These are phyloP conservation scores for Piloderma croceum DNA, from an alignment of 768 basidiomycete genomes.

Conservation along the genomic window DNA sequence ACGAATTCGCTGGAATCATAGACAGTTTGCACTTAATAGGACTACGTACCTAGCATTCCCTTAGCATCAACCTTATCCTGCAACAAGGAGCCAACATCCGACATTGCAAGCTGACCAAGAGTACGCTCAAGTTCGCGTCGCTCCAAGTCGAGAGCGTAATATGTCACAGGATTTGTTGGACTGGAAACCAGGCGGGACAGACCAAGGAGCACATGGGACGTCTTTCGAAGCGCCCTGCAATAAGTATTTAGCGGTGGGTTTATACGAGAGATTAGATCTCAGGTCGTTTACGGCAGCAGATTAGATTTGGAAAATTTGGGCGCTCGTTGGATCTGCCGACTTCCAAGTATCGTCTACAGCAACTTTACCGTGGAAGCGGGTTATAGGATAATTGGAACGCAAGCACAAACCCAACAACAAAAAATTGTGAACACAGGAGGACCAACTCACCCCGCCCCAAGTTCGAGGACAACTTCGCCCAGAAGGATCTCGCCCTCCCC, in stretches of 20 bases:
- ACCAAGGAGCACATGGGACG: conserved; percentile 73
- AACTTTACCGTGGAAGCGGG: no score
- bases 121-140: conserved; percentile 79
- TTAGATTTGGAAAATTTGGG: no score
- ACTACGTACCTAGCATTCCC: conserved; percentile 86
- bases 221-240: conserved; percentile 77
- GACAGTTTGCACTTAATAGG: no score
- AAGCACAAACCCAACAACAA: not conserved
- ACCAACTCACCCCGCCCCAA: conserved; percentile 86
- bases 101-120: conserved; percentile 57
- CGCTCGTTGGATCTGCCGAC: no score
- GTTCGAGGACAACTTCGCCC: conserved; percentile 70
- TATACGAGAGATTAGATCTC: no score
- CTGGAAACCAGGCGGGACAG: conserved; percentile 50
- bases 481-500: conserved; percentile 22
- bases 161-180: conserved; percentile 50
- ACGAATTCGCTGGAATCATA: no score
- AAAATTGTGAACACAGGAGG: no score
- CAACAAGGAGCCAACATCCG: conserved; percentile 56
- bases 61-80: conserved; percentile 70
- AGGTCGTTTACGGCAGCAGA: no score
- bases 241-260: not conserved
- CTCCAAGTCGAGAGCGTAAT: conserved; percentile 93
- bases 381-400: no score
- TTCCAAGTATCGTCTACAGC: no score